phyloP scores from a whole-genome alignment of 495 filamentous ascomycete genomes.

The Penicillium macrosclerotiorum region DNA sequence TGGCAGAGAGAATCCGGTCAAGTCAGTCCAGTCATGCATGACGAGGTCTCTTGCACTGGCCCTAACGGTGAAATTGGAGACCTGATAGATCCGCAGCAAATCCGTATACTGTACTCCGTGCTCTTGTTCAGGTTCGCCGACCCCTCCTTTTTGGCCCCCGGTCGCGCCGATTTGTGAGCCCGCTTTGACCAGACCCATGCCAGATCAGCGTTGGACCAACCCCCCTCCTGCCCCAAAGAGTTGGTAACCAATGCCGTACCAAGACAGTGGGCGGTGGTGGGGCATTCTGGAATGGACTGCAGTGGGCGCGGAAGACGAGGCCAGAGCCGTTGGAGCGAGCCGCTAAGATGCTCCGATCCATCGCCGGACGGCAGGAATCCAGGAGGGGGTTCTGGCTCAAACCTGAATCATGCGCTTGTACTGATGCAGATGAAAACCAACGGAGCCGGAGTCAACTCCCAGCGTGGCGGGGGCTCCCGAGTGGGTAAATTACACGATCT shows the following conservation, averaged over 20 bases:
- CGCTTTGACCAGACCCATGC: not conserved
- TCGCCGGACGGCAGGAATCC: not conserved
- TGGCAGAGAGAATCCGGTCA: too few relatives aligned
- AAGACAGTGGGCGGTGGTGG: slow-evolving; percentile 2
- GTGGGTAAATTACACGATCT: too few relatives aligned
- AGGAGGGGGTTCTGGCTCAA: not conserved
- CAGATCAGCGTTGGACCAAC: slow-evolving; percentile 10
- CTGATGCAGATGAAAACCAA: not conserved
- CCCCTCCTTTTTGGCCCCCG: too few relatives aligned
- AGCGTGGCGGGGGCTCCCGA: too few relatives aligned
- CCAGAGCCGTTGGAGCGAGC: not conserved
- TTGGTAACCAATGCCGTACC: slow-evolving; percentile 15
- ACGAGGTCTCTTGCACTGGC: too few relatives aligned
- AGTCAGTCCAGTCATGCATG: too few relatives aligned
- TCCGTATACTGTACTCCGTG: too few relatives aligned
- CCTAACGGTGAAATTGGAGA: too few relatives aligned
- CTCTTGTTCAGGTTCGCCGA: not conserved
- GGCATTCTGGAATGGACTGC: slow-evolving; percentile 1
- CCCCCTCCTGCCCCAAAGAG: slow-evolving; percentile 5
- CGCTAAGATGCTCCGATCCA: not conserved
- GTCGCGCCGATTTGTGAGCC: too few relatives aligned
- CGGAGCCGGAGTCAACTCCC: not conserved
- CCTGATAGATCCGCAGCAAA: too few relatives aligned
- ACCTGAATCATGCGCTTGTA: not conserved
- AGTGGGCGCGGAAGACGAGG: not conserved